phyloP scores from a whole-genome alignment of 2,329 filamentous ascomycete species.

The Thelonectria rubi region DNA sequence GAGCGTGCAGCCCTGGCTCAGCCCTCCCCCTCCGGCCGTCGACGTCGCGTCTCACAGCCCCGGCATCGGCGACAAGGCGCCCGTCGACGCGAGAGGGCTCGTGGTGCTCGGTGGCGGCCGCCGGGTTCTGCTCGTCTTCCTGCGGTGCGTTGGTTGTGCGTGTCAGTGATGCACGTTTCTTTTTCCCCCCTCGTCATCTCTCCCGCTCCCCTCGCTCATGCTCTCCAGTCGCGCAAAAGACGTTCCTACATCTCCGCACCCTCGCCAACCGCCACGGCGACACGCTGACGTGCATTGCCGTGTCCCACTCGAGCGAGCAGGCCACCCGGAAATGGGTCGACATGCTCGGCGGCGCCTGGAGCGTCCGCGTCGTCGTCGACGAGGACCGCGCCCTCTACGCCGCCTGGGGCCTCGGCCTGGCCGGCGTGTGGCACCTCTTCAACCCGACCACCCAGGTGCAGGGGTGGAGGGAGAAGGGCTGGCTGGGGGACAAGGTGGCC shows the following conservation, averaged over 20 bases:
- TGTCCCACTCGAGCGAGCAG: constrained; percentile 66
- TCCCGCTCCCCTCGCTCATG: neutral
- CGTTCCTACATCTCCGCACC: constrained; percentile 64
- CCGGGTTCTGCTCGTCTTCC: constrained; percentile 59
- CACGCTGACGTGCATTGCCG: constrained; percentile 63
- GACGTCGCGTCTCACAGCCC: constrained; percentile 54
- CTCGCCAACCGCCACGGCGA: constrained; percentile 61
- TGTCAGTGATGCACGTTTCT: constrained; percentile 51
- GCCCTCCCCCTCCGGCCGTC: constrained; percentile 60
- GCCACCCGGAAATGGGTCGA: constrained; percentile 67
- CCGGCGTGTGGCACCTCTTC: constrained; percentile 60
- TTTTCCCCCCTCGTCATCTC: neutral
- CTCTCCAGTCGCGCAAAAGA: constrained; percentile 61
- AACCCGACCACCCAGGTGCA: constrained; percentile 63
- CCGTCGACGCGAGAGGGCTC: constrained; percentile 56
- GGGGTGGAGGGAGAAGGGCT: constrained; percentile 63
- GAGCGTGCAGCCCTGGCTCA: constrained; percentile 63
- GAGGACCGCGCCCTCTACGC: constrained; percentile 66
- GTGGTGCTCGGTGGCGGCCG: constrained; percentile 55
- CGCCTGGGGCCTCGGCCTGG: constrained; percentile 65
- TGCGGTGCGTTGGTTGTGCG: constrained; percentile 65
- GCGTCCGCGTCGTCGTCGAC: constrained; percentile 64
- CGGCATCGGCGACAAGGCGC: constrained; percentile 58
- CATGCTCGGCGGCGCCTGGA: constrained; percentile 65
- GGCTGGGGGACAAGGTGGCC: constrained; percentile 62